These are phyloP conservation scores for Aspergillus sp. DNA, from an alignment of 2,329 filamentous ascomycete species.

Conservation along the genomic window DNA sequence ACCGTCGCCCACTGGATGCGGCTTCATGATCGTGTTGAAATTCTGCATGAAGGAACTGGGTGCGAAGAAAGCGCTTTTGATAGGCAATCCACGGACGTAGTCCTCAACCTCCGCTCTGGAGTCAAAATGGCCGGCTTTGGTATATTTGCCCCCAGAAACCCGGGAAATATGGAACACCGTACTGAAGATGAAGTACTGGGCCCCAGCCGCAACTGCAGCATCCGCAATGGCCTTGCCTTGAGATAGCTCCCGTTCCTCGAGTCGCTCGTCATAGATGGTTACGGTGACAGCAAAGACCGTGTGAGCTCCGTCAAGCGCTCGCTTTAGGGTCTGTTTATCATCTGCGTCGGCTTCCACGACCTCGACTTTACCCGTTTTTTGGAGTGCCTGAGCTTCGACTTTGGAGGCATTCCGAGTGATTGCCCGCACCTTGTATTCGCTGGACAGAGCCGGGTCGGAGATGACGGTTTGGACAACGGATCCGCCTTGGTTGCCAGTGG, in stretches of 20 bases:
- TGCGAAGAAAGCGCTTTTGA: too few species aligned
- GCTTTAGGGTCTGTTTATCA: constrained; percentile 31
- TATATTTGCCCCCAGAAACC: constrained; percentile 27
- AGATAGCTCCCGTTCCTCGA: constrained; percentile 16
- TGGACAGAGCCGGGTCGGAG: constrained; percentile 37
- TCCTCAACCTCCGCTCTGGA: constrained; percentile 33
- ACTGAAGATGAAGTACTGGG: constrained; percentile 36
- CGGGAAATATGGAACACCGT: constrained; percentile 27
- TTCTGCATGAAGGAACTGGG: too few species aligned
- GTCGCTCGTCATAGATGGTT: constrained; percentile 26
- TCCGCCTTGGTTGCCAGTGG: constrained; percentile 47
- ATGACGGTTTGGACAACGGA: constrained; percentile 42
- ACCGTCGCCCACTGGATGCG: too few species aligned
- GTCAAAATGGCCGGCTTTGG: constrained; percentile 34
- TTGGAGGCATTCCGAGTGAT: constrained; percentile 42
- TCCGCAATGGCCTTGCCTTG: constrained; percentile 35
- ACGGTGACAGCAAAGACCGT: constrained; percentile 45
- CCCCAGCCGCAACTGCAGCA: constrained; percentile 27
- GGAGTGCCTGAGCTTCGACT: constrained; percentile 20
- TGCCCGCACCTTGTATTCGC: constrained; percentile 43
- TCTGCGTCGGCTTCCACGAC: constrained; percentile 35
- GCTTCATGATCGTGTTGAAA: too few species aligned
- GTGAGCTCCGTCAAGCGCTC: constrained; percentile 39
- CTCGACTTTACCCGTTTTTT: constrained; percentile 23
- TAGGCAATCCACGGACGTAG: constrained; percentile 24